Base-by-base conservation (phyloP, 305 asterid genomes). In the Lippia alba region DNA sequence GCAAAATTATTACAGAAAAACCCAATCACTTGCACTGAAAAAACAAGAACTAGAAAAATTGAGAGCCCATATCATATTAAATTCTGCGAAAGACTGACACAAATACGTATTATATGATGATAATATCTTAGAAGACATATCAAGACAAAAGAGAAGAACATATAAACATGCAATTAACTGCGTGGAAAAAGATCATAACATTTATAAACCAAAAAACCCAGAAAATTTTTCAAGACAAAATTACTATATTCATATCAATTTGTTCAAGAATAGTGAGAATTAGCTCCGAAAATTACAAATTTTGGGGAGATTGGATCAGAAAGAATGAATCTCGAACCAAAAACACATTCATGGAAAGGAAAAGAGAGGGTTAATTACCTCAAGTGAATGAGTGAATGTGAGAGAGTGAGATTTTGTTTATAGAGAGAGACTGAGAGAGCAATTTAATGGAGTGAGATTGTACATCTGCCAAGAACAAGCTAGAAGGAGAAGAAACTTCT, bases 401-500 rank as follows among this genome's bases (percentile, higher is more conserved):
- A n/a, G n/a, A n/a, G n/a, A n/a, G 61, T 60, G 46, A 24, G 17
- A 39, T 7, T 33, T 8, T 34, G 8, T 8, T 9, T n/a, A n/a
- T n/a, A n/a, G 63, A 1, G 44, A 3, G 2, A 36, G 41, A 8
- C 5, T 9, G 51, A 16, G n/a, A 39, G 57, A 16, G 67, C 17
- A 30, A 12, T 40, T 33, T 15, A 19, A 10, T n/a, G n/a, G 45
- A 12, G 56, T 6, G 16, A 19, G 4, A 10, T 36, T 49, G 32
- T 5, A 20, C 46, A 64, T 24, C 10, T 11, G 3, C 5, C 17
- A 54, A 7, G 41, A 24, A 57, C 50, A 33, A 70, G 4, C 19
- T 34, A n/a, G 51, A 36, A 16, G 4, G 18, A 8, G 46, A 39
- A 45, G 75, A 69, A 69, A 33, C 71, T 69, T 69, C 79, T 69